Conservation (phyloP, 495 filamentous ascomycete genomes). For the Aspergillus sclerotiicarbonarius region DNA sequence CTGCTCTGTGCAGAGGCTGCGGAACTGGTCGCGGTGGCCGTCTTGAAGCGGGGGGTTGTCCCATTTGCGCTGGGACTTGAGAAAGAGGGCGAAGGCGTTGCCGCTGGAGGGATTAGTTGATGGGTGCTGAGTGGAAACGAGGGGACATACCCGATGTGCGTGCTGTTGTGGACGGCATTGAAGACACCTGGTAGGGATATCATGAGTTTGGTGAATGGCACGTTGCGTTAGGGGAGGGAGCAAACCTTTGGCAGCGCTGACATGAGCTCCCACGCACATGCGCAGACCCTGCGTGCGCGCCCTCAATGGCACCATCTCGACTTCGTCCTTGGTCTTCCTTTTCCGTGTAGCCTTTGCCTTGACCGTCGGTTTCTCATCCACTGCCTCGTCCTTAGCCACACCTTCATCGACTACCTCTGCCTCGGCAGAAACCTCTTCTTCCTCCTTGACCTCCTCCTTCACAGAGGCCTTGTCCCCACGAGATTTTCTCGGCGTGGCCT, state of each 20-base stretch:
- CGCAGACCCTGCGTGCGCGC: conserved; percentile 65
- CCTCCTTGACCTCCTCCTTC: conserved; percentile 25
- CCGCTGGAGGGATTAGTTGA: conserved; percentile 48
- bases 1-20: conserved; percentile 61
- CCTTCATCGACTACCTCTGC: conserved; percentile 4
- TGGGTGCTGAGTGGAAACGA: background rate
- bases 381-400: conserved; percentile 13
- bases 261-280: conserved; percentile 89
- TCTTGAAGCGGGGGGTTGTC: conserved; percentile 71
- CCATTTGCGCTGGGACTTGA: conserved; percentile 97
- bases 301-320: conserved; percentile 62
- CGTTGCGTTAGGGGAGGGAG: no score
- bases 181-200: conserved; percentile 63
- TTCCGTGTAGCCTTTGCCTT: conserved; percentile 23
- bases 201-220: background rate
- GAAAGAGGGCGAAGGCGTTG: conserved; percentile 90
- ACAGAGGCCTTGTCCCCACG: conserved; percentile 1
- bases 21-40: conserved; percentile 66
- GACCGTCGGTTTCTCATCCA: conserved; percentile 18
- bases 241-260: conserved; percentile 79
- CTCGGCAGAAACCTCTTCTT: conserved; percentile 5
- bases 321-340: conserved; percentile 40
- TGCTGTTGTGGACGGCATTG: conserved; percentile 76
- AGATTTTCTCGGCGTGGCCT: background rate
- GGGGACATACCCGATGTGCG: conserved; percentile 62